These are phyloP conservation scores for Plantago lanceolata DNA, from an alignment of 305 asterid genomes.

Conservation along the genomic window DNA sequence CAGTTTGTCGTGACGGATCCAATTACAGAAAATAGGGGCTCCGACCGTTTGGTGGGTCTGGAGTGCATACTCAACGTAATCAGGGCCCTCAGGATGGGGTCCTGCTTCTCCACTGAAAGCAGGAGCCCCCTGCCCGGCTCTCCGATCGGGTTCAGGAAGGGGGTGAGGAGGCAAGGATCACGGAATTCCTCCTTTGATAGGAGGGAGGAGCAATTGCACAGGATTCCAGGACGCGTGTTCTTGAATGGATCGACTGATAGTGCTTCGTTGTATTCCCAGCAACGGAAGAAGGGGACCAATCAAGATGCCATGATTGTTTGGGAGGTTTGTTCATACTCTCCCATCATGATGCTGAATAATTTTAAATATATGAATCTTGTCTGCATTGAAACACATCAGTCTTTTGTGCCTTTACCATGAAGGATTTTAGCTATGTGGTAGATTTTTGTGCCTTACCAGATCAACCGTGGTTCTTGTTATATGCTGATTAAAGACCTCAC, in stretches of 20 bases:
- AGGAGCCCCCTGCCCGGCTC: slow-evolving; percentile 56
- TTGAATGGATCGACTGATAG: slow-evolving; percentile 70
- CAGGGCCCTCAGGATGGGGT: slow-evolving; percentile 79
- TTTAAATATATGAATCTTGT: neutral
- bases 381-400: neutral
- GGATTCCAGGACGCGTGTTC: slow-evolving; percentile 67
- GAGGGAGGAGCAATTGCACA: slow-evolving; percentile 60
- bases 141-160: slow-evolving; percentile 40
- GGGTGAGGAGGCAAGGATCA: slow-evolving; percentile 39
- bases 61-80: slow-evolving; percentile 54
- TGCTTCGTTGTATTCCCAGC: slow-evolving; percentile 67
- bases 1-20: slow-evolving; percentile 43
- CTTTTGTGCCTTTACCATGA: neutral
- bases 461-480: neutral
- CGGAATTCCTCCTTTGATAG: slow-evolving; percentile 56
- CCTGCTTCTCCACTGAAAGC: slow-evolving; percentile 69
- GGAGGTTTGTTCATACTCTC: slow-evolving; percentile 53
- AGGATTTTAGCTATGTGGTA: neutral
- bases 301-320: slow-evolving; percentile 96
- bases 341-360: neutral
- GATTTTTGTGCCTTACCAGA: neutral
- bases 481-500: neutral
- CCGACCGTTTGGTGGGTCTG: slow-evolving; percentile 55
- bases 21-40: slow-evolving; percentile 39
- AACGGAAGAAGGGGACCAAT: slow-evolving; percentile 83